phyloP scores from a whole-genome alignment of 2,329 filamentous ascomycete species.

The Arthrobotrys megalospora region DNA sequence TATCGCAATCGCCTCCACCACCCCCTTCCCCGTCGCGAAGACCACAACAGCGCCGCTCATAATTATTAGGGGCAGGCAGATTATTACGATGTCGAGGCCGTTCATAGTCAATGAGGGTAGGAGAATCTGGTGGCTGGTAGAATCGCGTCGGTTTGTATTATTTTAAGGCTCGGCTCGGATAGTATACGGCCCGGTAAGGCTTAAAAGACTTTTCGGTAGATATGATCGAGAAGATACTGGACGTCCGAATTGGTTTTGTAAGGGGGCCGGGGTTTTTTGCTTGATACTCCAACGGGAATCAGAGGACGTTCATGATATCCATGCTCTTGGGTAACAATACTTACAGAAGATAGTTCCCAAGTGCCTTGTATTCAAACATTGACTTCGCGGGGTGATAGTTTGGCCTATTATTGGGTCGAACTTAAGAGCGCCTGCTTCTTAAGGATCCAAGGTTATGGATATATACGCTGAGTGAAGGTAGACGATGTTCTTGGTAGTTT shows the following conservation, averaged over 20 bases:
- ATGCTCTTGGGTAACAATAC: neutral
- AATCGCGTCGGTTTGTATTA: neutral
- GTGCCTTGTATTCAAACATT: no score
- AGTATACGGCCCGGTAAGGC: no score
- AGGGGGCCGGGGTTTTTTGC: neutral
- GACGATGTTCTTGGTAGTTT: no score
- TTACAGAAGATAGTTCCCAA: neutral
- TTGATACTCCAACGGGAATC: neutral
- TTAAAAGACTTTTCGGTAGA: neutral
- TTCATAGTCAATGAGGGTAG: neutral
- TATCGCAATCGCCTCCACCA: neutral
- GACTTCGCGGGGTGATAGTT: no score
- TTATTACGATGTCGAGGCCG: slow-evolving; percentile 6
- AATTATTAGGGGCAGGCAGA: slow-evolving; percentile 6
- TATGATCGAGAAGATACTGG: neutral
- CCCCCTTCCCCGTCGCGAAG: slow-evolving; percentile 4
- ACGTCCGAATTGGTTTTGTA: neutral
- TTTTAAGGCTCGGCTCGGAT: no score
- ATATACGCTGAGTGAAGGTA: no score
- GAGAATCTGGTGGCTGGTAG: neutral
- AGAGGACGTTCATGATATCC: neutral
- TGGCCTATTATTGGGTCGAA: no score
- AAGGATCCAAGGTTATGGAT: no score
- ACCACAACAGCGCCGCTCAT: slow-evolving; percentile 17
- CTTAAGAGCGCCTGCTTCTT: no score